Evolutionary conservation across 768 basidiomycete genomes (phyloP).

Genomic region (Suillus paluster): DNA sequence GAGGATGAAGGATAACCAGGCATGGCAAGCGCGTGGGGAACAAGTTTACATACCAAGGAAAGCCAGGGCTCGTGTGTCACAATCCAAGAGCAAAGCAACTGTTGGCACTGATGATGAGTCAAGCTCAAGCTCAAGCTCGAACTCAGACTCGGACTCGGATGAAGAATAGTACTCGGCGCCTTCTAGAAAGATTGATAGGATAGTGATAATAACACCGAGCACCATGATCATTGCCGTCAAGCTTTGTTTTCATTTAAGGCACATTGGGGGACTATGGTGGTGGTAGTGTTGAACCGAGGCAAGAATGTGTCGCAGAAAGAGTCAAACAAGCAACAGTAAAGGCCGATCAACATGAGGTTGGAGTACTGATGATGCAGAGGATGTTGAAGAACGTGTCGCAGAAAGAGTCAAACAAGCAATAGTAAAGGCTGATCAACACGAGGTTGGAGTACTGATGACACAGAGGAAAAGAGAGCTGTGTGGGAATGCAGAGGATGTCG

Average conservation of each 20-base stretch:
- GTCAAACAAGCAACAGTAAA: not conserved
- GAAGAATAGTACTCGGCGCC: not conserved
- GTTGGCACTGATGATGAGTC: not conserved
- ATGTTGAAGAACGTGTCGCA: too few species aligned
- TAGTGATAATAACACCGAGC: too few species aligned
- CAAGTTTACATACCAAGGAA: constrained; percentile 7
- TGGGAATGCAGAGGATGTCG: too few species aligned
- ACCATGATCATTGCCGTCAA: too few species aligned
- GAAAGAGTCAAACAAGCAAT: too few species aligned
- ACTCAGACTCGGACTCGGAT: too few species aligned
- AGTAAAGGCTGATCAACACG: too few species aligned
- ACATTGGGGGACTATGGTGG: too few species aligned
- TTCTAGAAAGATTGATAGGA: not conserved
- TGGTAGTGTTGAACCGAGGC: not conserved
- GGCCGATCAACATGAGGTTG: not conserved
- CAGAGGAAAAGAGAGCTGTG: too few species aligned
- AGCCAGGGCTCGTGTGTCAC: not conserved
- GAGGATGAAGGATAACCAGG: too few species aligned
- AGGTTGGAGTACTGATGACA: too few species aligned
- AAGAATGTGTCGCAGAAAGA: not conserved
- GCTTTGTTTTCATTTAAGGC: not conserved
- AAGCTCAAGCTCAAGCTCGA: not conserved
- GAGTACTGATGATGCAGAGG: too few species aligned
- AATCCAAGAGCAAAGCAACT: not conserved
- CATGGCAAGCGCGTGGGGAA: constrained; percentile 1